Conservation (phyloP, 164 flowering plant genomes). For the Piper longum region DNA sequence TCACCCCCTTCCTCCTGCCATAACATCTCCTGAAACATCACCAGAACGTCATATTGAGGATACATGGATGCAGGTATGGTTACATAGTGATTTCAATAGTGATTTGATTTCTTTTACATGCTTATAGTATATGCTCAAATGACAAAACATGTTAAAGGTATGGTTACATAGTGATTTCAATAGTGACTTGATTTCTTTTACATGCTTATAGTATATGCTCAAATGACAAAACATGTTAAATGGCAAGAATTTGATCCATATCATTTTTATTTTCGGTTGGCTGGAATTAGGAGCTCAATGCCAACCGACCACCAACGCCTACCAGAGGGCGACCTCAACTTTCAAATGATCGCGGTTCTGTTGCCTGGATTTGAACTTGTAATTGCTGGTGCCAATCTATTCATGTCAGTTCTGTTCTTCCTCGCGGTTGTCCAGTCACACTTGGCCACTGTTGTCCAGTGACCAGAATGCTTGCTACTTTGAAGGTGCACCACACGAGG, state of each 20-base stretch:
- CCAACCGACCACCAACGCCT: conserved; percentile 97
- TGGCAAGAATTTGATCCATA: background rate
- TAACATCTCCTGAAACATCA: conserved; percentile 79
- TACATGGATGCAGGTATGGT: conserved; percentile 96
- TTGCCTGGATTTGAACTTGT: conserved; percentile 73
- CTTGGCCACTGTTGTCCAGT: background rate
- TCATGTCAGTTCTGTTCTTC: background rate
- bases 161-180: background rate
- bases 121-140: too few species aligned
- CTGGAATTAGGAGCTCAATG: conserved; percentile 76
- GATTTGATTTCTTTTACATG: too few species aligned
- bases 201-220: too few species aligned
- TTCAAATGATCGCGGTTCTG: conserved; percentile 79
- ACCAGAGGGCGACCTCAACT: conserved; percentile 98
- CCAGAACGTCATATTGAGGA: conserved; percentile 92
- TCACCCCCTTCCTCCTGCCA: conserved; percentile 95
- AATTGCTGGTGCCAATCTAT: background rate
- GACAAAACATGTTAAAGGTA: conserved; percentile 22
- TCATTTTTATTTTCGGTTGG: background rate
- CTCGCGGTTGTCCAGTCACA: background rate
- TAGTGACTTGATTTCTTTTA: too few species aligned
- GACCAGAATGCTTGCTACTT: background rate
- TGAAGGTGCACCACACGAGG: background rate
- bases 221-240: background rate
- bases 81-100: background rate